phyloP scores from a whole-genome alignment of 2,329 filamentous ascomycete species.

The Aspergillus fumigatiaffinis region DNA sequence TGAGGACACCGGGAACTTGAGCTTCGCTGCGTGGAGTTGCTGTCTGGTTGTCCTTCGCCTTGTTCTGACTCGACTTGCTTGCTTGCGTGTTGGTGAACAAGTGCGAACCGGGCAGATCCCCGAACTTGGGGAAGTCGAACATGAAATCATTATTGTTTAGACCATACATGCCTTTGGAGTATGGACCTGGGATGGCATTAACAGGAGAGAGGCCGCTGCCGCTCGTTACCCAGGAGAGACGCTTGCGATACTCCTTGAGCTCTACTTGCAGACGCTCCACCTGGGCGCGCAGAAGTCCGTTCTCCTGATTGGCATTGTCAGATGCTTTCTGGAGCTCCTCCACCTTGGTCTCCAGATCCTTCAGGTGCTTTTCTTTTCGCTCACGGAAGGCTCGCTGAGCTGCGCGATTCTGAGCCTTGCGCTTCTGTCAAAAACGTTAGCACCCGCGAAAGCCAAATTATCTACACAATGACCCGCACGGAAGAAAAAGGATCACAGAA shows the following conservation, averaged over 20 bases:
- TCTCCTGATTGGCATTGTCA: constrained; percentile 78
- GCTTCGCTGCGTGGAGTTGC: constrained; percentile 15
- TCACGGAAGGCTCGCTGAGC: constrained; percentile 92
- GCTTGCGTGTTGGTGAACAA: constrained; percentile 49
- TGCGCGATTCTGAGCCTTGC: constrained; percentile 89
- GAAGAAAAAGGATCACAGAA: background rate
- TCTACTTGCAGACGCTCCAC: constrained; percentile 83
- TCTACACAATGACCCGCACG: background rate
- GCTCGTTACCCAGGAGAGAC: constrained; percentile 61
- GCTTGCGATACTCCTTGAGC: constrained; percentile 85
- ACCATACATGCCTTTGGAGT: constrained; percentile 50
- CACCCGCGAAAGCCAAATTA: background rate
- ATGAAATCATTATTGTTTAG: constrained; percentile 77
- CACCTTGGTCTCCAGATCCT: constrained; percentile 54
- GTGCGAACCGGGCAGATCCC: constrained; percentile 59
- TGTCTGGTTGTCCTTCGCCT: constrained; percentile 28
- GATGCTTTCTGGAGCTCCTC: constrained; percentile 72
- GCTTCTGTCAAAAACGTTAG: constrained; percentile 38
- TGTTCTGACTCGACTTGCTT: constrained; percentile 25
- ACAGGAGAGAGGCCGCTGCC: constrained; percentile 46
- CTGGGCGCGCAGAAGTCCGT: constrained; percentile 76
- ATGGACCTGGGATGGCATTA: constrained; percentile 43
- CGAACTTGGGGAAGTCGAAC: constrained; percentile 95
- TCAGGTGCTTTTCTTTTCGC: constrained; percentile 76
- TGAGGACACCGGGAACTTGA: constrained; percentile 29